Percentiles rank a stretch among this genome's conserved stretches.
phyloP scores from a whole-genome alignment of 148 eudicot species.

The Rhododendron henanense region DNA sequence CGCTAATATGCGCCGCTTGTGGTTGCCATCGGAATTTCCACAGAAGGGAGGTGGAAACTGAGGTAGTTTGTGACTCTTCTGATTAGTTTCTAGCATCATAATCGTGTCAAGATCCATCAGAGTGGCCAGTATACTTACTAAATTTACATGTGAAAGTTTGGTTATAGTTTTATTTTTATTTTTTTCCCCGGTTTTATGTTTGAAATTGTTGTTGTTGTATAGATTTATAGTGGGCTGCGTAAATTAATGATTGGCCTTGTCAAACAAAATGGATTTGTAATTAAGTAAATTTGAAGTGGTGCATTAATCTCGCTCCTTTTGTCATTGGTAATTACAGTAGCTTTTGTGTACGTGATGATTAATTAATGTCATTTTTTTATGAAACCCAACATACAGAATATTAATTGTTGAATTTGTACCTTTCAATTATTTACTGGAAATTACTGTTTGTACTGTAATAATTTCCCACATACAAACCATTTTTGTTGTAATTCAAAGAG shows the following conservation, averaged over 20 bases:
- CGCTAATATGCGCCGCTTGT: slow-evolving; percentile 70
- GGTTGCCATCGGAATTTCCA: slow-evolving; percentile 81
- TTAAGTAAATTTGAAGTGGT: background rate
- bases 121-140: background rate
- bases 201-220: background rate
- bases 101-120: no score
- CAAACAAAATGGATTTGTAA: background rate
- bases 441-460: background rate
- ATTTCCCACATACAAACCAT: background rate
- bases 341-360: background rate
- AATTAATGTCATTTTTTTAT: background rate
- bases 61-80: slow-evolving; percentile 52
- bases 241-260: background rate
- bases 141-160: no score
- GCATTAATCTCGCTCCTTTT: background rate
- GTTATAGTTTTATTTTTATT: background rate
- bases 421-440: background rate
- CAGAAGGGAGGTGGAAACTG: slow-evolving; percentile 46
- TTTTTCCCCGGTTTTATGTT: background rate
- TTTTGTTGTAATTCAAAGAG: background rate
- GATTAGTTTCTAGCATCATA: background rate
- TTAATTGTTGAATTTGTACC: background rate
- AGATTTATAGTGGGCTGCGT: background rate
- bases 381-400: background rate
- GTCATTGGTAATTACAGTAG: background rate